A percentile compares a stretch with the other conserved stretches of the same genome.
Conservation (phyloP, 176 grass and related monocot genomes). For the Hordeum vulgare region DNA sequence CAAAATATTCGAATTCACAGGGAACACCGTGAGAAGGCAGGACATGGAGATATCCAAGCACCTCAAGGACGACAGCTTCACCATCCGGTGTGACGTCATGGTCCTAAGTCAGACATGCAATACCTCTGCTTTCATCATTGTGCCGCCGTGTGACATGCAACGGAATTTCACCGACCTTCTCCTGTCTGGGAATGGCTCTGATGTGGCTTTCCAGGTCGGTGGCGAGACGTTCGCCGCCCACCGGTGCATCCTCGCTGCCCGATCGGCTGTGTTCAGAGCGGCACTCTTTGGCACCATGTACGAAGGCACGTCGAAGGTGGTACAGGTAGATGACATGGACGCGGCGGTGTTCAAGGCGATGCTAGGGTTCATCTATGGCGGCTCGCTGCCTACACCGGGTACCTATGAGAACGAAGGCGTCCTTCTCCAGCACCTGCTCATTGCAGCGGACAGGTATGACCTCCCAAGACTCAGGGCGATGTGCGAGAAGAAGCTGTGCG, state of each 20-base stretch:
- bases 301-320: not conserved
- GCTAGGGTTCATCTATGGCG: not conserved
- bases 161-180: constrained; percentile 10
- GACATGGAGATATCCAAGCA: too few species aligned
- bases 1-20: too few species aligned
- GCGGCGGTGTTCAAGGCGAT: not conserved
- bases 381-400: not conserved
- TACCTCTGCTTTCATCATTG: not conserved
- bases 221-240: not conserved
- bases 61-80: not conserved
- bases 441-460: not conserved
- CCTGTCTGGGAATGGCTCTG: not conserved
- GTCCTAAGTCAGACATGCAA: not conserved
- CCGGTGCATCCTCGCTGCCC: not conserved
- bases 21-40: too few species aligned
- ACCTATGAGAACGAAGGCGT: too few species aligned
- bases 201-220: constrained; percentile 24
- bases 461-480: not conserved
- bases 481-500: not conserved
- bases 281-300: constrained; percentile 18
- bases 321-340: not conserved
- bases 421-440: not conserved
- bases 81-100: not conserved
- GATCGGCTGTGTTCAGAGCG: constrained; percentile 2
- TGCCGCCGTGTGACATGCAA: not conserved